Evolutionary conservation across 805 yeast species (phyloP), one percentile per base, ranked within the genome.

Genomic region (Hanseniaspora thailandica): DNA sequence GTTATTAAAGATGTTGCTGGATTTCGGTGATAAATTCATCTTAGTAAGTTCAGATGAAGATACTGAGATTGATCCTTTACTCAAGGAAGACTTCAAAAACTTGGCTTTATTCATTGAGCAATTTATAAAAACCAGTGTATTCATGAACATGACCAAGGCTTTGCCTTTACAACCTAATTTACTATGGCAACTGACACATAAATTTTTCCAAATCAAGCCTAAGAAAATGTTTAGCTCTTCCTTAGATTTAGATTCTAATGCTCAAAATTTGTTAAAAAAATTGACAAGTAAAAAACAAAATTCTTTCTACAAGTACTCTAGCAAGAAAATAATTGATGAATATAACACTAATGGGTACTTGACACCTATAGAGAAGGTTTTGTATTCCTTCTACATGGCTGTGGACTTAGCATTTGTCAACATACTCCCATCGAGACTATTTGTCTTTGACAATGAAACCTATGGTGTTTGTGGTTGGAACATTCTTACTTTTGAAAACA

Each of bases 351-450:
- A 9, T 36, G 54, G 56, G 9, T 22, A n/a, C 4, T 9, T 50
- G 15, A 43, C 58, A 7, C 55, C 54, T 15, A 46, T 48, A 7
- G 52, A 51, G 8, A 47, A 46, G n/a, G 54, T 52, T 10, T 41
- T 56, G 13, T 56, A 56, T 39, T 39, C 39, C 9, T 56, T 56
- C 31, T 56, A 50, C 47, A 52, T 45, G 25, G 35, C 53, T 13
- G 33, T 55, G 26, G 51, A 54, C 13, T 15, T 52, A 10, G 39
- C 48, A 7, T 45, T 56, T 30, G 43, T 34, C 23, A 47, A 54
- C 26, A 23, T 55, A 28, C 43, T 56, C 15, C 54, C 58, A 4
- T n/a, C 51, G 10, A 53, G 17, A 17, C 39, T 48, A 7, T 56
- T 23, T 45, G 34, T 54, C 23, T 31, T 35, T 47, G 38, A 40